Percentiles rank a stretch among this genome's conserved stretches.
phyloP scores from a whole-genome alignment of 148 eudicot genomes.

The Vaccinium corymbosum region DNA sequence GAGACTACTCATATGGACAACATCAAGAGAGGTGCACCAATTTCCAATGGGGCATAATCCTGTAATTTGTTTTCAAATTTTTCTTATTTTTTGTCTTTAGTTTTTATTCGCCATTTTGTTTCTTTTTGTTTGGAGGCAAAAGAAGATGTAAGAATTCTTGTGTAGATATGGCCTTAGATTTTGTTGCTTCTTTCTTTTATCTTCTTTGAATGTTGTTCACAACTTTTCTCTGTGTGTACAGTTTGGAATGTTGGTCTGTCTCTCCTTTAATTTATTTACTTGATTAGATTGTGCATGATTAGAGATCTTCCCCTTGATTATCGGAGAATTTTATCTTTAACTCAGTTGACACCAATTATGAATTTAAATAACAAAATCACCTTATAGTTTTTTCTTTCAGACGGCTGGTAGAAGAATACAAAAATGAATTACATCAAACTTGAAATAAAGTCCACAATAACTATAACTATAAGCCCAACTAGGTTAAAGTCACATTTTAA shows the following conservation, averaged over 20 bases:
- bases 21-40: conserved; percentile 53
- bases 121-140: conserved; percentile 4
- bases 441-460: too few species aligned
- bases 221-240: conserved; percentile 23
- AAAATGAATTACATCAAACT: too few species aligned
- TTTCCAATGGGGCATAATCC: conserved; percentile 40
- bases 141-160: neutral
- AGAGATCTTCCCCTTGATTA: conserved; percentile 6
- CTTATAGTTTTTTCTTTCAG: too few species aligned
- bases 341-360: neutral
- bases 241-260: conserved; percentile 42
- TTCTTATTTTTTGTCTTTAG: neutral
- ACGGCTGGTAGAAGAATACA: too few species aligned
- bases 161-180: conserved; percentile 20
- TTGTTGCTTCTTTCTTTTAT: neutral
- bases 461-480: too few species aligned
- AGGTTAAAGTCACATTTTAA: too few species aligned
- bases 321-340: neutral
- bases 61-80: neutral
- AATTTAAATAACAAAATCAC: neutral
- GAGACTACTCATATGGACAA: conserved; percentile 48
- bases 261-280: neutral
- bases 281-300: conserved; percentile 17
- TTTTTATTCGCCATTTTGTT: neutral
- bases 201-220: neutral